phyloP scores from a whole-genome alignment of 23 red algal species.

The Gracilariopsis chorda region DNA sequence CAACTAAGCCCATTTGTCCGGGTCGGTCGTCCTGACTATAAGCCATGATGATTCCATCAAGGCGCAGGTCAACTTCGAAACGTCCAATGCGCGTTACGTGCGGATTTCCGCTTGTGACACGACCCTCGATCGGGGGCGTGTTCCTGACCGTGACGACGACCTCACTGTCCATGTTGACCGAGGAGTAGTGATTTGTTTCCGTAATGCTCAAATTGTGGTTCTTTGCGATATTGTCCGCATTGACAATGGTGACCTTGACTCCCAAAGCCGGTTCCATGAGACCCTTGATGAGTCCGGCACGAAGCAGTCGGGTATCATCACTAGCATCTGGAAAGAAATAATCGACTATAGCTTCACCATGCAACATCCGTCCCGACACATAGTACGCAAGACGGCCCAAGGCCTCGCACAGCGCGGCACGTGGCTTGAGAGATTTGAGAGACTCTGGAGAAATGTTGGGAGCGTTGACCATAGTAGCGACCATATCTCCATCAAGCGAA shows the following conservation, averaged over 20 bases:
- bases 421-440: slow-evolving; percentile 73
- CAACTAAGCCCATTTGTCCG: slow-evolving; percentile 90
- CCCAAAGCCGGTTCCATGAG: slow-evolving; percentile 74
- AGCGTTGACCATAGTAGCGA: slow-evolving; percentile 95
- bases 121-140: slow-evolving; percentile 65
- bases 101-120: slow-evolving; percentile 74
- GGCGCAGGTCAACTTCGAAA: slow-evolving; percentile 83
- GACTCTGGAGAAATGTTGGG: slow-evolving; percentile 82
- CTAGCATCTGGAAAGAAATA: slow-evolving; percentile 56
- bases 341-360: slow-evolving; percentile 64
- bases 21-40: slow-evolving; percentile 94
- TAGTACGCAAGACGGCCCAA: slow-evolving; percentile 81
- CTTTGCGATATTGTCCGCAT: slow-evolving; percentile 89
- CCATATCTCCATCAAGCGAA: slow-evolving; percentile 84
- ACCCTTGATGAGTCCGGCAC: slow-evolving; percentile 84
- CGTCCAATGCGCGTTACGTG: slow-evolving; percentile 89
- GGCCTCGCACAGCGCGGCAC: slow-evolving; percentile 73
- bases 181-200: slow-evolving; percentile 59
- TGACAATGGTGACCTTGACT: slow-evolving; percentile 87
- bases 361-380: slow-evolving; percentile 59
- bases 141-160: slow-evolving; percentile 76
- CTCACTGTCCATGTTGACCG: slow-evolving; percentile 5
- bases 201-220: slow-evolving; percentile 60
- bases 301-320: slow-evolving; percentile 86
- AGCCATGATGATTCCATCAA: slow-evolving; percentile 79